Evolutionary conservation across 1,284 basidiomycete species (phyloP), one percentile per base, ranked within the genome.

Genomic region (Sporisorium graminicola): DNA sequence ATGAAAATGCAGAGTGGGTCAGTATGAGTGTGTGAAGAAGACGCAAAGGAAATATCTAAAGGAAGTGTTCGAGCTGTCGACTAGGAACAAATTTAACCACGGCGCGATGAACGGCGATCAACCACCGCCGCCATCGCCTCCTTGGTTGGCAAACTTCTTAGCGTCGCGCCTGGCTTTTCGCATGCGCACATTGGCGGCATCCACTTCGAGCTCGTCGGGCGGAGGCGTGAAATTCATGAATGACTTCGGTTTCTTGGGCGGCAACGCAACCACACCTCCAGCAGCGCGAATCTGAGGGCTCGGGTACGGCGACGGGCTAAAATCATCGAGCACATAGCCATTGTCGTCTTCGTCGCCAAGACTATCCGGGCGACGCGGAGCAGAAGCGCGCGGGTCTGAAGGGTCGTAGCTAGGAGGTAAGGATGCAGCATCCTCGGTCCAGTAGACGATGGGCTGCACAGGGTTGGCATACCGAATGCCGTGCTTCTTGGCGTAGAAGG

Each of bases 401-500:
- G 50, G 60, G 40, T 78, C 74, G 70, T 82, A 82, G 54, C 62
- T 67, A 0, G 81, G 81, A 18, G 79, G 79, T 14, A 77, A 58
- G 2, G 51, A 35, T 3, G 78, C 78, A 4, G 67, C 78, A 24
- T 82, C 73, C 22, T 80, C 80, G 6, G 65, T 67, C 80, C 79
- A 81, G 57, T 83, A 83, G 35, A 80, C 65, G 55, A 83, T 71
- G 7, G 81, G 81, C 59, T 79, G 78, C 13, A 73, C 74, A 12
- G 76, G 58, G 58, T 77, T 77, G 59, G 73, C 75, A 60, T 78
- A 84, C 1, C 78, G 65, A 49, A 84, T 61, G 51, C 79, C 80
- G 64, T 84, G 82, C 75, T 84, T 84, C 59, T 82, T 82, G 66
- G 74, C 64, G 64, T 82, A 84, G 65, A 76, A 84, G 18, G 70